A percentile compares a stretch with the other conserved stretches of the same genome.
Conservation (phyloP, 2,329 filamentous ascomycete species). For the Nemania diffusa region DNA sequence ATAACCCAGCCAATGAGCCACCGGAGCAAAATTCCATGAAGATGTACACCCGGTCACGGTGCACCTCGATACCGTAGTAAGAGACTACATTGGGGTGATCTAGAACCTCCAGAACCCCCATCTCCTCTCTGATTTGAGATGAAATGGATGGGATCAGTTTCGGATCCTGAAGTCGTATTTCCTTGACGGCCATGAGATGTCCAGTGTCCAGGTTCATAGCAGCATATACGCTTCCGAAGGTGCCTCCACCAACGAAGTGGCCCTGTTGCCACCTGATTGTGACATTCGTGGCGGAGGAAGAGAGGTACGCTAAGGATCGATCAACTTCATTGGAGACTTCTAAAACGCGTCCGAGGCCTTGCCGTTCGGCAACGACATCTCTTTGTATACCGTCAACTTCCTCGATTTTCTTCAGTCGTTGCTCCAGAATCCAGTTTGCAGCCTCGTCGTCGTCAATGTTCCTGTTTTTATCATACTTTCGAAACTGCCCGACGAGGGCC, state of each 20-base stretch:
- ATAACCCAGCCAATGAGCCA: slow-evolving; percentile 85
- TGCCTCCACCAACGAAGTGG: slow-evolving; percentile 96
- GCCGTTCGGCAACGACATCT: slow-evolving; percentile 83
- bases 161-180: slow-evolving; percentile 95
- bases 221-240: slow-evolving; percentile 96
- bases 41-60: slow-evolving; percentile 99
- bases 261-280: slow-evolving; percentile 98
- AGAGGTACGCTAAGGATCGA: slow-evolving; percentile 91
- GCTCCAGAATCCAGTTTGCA: slow-evolving; percentile 75
- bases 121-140: slow-evolving; percentile 93
- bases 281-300: slow-evolving; percentile 92
- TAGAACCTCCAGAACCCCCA: slow-evolving; percentile 93
- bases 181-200: slow-evolving; percentile 97
- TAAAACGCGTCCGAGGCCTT: slow-evolving; percentile 87
- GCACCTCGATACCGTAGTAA: slow-evolving; percentile 97
- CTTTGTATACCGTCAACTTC: slow-evolving; percentile 82
- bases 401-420: slow-evolving; percentile 77
- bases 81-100: slow-evolving; percentile 98
- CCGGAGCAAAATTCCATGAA: slow-evolving; percentile 99
- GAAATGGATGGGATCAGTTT: slow-evolving; percentile 95
- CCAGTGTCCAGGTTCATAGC: slow-evolving; percentile 97
- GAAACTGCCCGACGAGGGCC: slow-evolving; percentile 78
- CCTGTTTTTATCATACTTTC: slow-evolving; percentile 80
- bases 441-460: slow-evolving; percentile 87
- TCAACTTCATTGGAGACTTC: slow-evolving; percentile 97